These are phyloP conservation scores for Inonotus obliquus DNA, from an alignment of 1,284 basidiomycete species.

Conservation along the genomic window DNA sequence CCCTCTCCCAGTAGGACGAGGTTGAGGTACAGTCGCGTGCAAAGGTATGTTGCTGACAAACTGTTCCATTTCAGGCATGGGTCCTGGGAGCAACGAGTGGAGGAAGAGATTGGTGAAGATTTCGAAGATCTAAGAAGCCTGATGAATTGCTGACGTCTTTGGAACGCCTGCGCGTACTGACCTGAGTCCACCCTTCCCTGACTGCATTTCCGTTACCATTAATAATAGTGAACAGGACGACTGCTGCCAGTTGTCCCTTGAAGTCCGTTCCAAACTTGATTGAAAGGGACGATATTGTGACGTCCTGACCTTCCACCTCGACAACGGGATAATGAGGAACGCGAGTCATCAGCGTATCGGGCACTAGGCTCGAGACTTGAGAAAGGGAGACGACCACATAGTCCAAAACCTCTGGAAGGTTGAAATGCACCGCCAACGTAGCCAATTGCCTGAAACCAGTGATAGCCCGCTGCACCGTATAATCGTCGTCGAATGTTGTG, in stretches of 20 bases:
- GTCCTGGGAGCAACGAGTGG: constrained; percentile 83
- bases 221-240: constrained; percentile 96
- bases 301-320: constrained; percentile 86
- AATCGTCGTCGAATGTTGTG: constrained; percentile 94
- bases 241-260: constrained; percentile 94
- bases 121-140: constrained; percentile 76
- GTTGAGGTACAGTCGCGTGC: constrained; percentile 68
- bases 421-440: constrained; percentile 85
- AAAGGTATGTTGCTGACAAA: constrained; percentile 92
- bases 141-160: neutral
- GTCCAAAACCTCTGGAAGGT: constrained; percentile 93
- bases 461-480: constrained; percentile 92
- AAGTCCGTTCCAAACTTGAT: constrained; percentile 95
- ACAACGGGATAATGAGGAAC: constrained; percentile 85
- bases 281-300: constrained; percentile 90
- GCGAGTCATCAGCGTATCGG: constrained; percentile 66
- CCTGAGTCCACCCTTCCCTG: constrained; percentile 91
- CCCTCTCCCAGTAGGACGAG: constrained; percentile 58
- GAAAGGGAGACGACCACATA: constrained; percentile 92
- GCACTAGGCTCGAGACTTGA: constrained; percentile 79
- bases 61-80: constrained; percentile 96
- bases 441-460: constrained; percentile 96
- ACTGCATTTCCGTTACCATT: constrained; percentile 96
- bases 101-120: constrained; percentile 97
- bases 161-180: constrained; percentile 29